Evolutionary conservation across 495 filamentous ascomycete species (phyloP), one percentile per base, ranked within the genome.

Genomic region (Geopyxis carbonaria): DNA sequence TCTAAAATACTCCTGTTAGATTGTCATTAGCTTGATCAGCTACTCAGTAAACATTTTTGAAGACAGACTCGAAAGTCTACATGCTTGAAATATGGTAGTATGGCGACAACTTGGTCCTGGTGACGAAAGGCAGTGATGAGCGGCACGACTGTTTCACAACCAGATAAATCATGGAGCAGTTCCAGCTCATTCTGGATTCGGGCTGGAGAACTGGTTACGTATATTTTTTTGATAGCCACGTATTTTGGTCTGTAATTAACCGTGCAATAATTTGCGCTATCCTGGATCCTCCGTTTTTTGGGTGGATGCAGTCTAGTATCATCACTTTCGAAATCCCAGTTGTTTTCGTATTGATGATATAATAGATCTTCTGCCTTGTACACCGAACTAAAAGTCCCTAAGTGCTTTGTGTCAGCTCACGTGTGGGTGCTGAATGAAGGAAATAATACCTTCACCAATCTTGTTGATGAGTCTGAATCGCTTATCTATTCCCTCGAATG

Each of bases 211-310:
- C 83, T 92, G 2, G 89, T 99, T 38, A 94, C 89, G 55, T 95
- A 95, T 46, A 99, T 95, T 60, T 95, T 95, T 61, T 99, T 99
- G 58, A 99, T 76, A 18, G 89, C 89, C 28, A 99, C 89, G 51
- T 75, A 94, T 52, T 76, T 80, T 13, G 77, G 69, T 45, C 24
- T 48, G 16, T 22, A 13, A 15, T 5, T 5, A 10, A 47, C 13
- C n/a, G n/a, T n/a, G n/a, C n/a, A n/a, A n/a, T n/a, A n/a, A n/a
- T n/a, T 53, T 58, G 10, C n/a, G n/a, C n/a, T n/a, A n/a, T n/a
- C n/a, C n/a, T n/a, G n/a, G n/a, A n/a, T n/a, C n/a, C n/a, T n/a
- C 42, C 48, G 31, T 38, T 64, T 43, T 14, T 47, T 22, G 15
- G 42, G 36, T 28, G 46, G 45, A n/a, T n/a, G n/a, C n/a, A n/a